These are phyloP conservation scores for Oryza meyeriana DNA, from an alignment of 176 grass and related monocot species.

Conservation along the genomic window DNA sequence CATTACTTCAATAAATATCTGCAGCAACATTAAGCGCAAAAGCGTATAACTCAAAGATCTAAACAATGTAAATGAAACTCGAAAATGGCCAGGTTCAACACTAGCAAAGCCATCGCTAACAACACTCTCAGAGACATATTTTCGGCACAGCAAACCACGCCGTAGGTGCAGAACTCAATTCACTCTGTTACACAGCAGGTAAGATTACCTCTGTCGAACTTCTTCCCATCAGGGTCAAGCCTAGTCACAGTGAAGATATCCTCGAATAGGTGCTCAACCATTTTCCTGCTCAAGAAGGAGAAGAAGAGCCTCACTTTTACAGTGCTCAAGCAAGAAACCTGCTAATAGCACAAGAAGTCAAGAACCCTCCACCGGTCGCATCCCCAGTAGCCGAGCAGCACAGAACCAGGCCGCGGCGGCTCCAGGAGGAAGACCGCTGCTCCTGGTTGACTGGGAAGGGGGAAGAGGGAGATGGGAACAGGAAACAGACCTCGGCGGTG, in stretches of 20 bases:
- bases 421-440: too few species aligned
- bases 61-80: not conserved
- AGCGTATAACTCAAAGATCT: not conserved
- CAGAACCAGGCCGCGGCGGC: too few species aligned
- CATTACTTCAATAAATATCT: not conserved
- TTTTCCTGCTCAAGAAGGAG: not conserved
- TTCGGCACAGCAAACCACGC: not conserved
- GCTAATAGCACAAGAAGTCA: not conserved
- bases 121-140: not conserved
- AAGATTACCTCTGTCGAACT: slow-evolving; percentile 48
- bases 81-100: not conserved
- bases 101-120: not conserved
- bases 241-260: slow-evolving; percentile 37
- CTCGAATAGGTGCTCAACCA: slow-evolving; percentile 43
- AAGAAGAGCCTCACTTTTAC: not conserved
- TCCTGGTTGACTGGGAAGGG: not conserved
- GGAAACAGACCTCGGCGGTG: not conserved
- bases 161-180: not conserved
- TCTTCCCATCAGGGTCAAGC: slow-evolving; percentile 55
- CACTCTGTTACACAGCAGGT: not conserved
- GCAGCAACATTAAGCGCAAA: not conserved
- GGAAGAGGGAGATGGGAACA: not conserved
- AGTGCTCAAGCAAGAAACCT: not conserved
- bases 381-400: too few species aligned
- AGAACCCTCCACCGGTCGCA: not conserved